Base-by-base conservation (phyloP, 1,139 yeast species). In the Candida sp. region DNA sequence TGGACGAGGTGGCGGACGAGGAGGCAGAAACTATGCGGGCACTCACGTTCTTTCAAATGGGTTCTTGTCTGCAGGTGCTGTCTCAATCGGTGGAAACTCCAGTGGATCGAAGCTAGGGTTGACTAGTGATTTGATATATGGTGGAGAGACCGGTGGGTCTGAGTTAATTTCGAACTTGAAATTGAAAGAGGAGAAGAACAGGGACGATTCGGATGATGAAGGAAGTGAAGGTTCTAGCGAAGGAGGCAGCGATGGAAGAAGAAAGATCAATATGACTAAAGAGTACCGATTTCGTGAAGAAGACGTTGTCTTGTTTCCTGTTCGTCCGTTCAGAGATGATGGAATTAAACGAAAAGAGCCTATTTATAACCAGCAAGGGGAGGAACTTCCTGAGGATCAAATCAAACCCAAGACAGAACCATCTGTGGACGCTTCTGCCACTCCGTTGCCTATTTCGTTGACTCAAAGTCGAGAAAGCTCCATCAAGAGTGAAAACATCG, bases 1-100 rank as follows among this genome's bases (percentile, higher is more conserved):
- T 53, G 65, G 75, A 52, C 48, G 71, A 55, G 67, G 78, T 44
- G 75, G 78, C 6, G 62, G 77, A 50, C 63, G 78, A 48, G 78
- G 81, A 25, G 66, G 83, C 51, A 68, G 65, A 51, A 77, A 77
- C 44, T 71, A 84, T 54, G 83, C 81, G 5, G 88, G 88, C 33
- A 87, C 93, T 0, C 90, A 85, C 58, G 71, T 88, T 44, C 86
- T 88, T 7, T 79, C 88, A 1, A 75, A 88, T 1, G 96, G 96
- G 31, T 91, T 93, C 0, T 72, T 88, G 52, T 81, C 91, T 6
- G 79, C 88, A 32, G 90, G 90, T 5, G 81, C 84, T 9, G 88
- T 84, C 3, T 65, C 77, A 1, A 62, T 74, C 52, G 77, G 77
- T 53, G 77, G 77, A 66, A 60, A 78, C 67, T 51, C 66, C 58